phyloP scores from a whole-genome alignment of 345 rosid species.

The Chamaenerion angustifolium region DNA sequence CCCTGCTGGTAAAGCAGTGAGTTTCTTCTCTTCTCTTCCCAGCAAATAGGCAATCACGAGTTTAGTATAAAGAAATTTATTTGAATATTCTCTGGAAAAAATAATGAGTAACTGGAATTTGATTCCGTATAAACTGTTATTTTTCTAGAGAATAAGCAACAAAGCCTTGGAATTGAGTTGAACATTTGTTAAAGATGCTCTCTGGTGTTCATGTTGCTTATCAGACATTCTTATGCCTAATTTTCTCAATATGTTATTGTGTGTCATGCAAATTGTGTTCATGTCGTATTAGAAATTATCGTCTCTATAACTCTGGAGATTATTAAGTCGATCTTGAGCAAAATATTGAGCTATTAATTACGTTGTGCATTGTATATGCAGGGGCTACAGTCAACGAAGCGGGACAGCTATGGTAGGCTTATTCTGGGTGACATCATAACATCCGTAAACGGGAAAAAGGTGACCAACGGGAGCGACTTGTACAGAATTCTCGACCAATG shows the following conservation, averaged over 20 bases:
- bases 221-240: too few relatives aligned
- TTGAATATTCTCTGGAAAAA: too few relatives aligned
- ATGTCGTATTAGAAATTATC: too few relatives aligned
- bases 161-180: too few relatives aligned
- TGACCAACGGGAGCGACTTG: constrained; percentile 71
- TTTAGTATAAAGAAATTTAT: too few relatives aligned
- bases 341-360: background rate
- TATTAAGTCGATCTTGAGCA: too few relatives aligned
- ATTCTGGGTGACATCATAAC: constrained; percentile 87
- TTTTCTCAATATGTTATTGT: too few relatives aligned
- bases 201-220: too few relatives aligned
- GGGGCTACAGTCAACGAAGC: constrained; percentile 77
- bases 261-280: too few relatives aligned
- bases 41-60: background rate
- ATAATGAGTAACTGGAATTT: background rate
- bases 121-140: background rate
- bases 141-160: too few relatives aligned
- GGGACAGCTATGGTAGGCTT: constrained; percentile 80
- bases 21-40: constrained; percentile 9
- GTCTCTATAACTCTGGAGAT: too few relatives aligned
- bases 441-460: constrained; percentile 69
- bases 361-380: constrained; percentile 16
- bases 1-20: constrained; percentile 97
- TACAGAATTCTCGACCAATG: constrained; percentile 91
- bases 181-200: too few relatives aligned